A percentile compares a stretch with the other conserved stretches of the same genome.
Evolutionary conservation across 192 early-diverging fungal genomes (phyloP).

Genomic region (Hyaloraphidium curvatum): DNA sequence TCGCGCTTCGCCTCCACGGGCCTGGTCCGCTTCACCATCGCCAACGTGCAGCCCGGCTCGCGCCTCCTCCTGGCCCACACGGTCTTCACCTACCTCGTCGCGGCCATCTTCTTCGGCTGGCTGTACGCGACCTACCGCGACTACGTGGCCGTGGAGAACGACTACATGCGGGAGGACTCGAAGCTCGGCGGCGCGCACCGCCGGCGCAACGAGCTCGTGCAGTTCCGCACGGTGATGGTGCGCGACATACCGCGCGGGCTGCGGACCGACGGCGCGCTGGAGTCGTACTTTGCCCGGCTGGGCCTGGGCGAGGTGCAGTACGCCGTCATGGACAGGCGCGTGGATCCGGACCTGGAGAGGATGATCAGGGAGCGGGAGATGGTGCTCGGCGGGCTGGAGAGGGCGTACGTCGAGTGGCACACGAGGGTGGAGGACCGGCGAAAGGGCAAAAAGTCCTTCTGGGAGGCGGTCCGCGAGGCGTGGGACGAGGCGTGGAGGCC

Average conservation of each 20-base stretch:
- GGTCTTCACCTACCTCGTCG: slow-evolving; percentile 18
- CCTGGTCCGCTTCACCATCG: slow-evolving; percentile 10
- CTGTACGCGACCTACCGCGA: slow-evolving; percentile 17
- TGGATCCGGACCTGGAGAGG: neutral
- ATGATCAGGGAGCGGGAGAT: neutral
- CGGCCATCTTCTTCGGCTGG: slow-evolving; percentile 13
- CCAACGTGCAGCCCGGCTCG: slow-evolving; percentile 15
- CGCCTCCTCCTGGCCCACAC: slow-evolving; percentile 16
- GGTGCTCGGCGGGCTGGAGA: neutral
- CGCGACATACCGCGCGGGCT: slow-evolving; percentile 22
- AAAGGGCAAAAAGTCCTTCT: too few species aligned
- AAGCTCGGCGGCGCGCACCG: neutral
- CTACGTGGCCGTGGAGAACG: slow-evolving; percentile 11
- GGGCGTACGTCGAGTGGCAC: too few species aligned
- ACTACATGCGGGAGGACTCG: slow-evolving; percentile 13
- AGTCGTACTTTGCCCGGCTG: slow-evolving; percentile 20
- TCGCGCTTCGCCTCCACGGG: neutral
- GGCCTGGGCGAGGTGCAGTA: slow-evolving; percentile 22
- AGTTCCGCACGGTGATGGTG: slow-evolving; percentile 26
- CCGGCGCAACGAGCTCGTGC: slow-evolving; percentile 12
- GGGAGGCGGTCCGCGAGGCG: too few species aligned
- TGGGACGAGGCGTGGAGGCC: too few species aligned
- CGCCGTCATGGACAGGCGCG: slow-evolving; percentile 18
- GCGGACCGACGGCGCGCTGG: slow-evolving; percentile 18
- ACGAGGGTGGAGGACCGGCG: too few species aligned